Evolutionary conservation across 176 grass and related monocot genomes (phyloP), one percentile per base, ranked within the genome.

Genomic region (Chrysopogon serrulatus): DNA sequence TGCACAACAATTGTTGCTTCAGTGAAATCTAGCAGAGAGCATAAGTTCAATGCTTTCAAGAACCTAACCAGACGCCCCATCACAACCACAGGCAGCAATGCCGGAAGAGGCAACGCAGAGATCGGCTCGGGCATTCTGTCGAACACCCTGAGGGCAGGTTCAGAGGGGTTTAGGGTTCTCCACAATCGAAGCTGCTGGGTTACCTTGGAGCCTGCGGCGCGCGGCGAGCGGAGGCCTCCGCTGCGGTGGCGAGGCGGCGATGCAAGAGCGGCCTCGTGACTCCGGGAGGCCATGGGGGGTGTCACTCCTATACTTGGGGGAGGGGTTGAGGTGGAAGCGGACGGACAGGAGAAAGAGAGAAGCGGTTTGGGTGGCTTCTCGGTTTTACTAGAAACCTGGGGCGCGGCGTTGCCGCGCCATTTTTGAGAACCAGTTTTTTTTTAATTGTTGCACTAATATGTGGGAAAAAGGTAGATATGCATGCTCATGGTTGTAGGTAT

Each of bases 201-300:
- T 85, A 85, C 85, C 85, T 87, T 87, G 28, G 79, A 41, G 28
- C 36, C 14, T 48, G 60, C 28, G 47, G 48, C 10, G 36, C 43
- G 23, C 8, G 26, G 37, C 35, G 61, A 4, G 61, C 43, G 60
- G 78, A 41, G 34, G 77, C 70, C 61, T 81, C 85, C 19, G 60
- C 85, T 10, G 78, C 78, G 47, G 85, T 66, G 71, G 78, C 28
- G 62, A 87, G 48, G 61, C 87, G 60, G 59, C 82, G 74, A 51
- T 45, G 68, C 26, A 80, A 68, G 48, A 85, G 82, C 61, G 85
- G 69, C 76, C 76, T 80, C 37, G 61, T 39, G 48, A 89, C 74
- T n/a, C 37, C 76, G 76, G 70, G 68, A 80, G 48, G 87, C 87
- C 87, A 85, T 89, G 39, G 26, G 26, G n/a, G 6, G 14, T 15